Base-by-base conservation (phyloP, 2,329 filamentous ascomycete species). In the Apiospora sp. region DNA sequence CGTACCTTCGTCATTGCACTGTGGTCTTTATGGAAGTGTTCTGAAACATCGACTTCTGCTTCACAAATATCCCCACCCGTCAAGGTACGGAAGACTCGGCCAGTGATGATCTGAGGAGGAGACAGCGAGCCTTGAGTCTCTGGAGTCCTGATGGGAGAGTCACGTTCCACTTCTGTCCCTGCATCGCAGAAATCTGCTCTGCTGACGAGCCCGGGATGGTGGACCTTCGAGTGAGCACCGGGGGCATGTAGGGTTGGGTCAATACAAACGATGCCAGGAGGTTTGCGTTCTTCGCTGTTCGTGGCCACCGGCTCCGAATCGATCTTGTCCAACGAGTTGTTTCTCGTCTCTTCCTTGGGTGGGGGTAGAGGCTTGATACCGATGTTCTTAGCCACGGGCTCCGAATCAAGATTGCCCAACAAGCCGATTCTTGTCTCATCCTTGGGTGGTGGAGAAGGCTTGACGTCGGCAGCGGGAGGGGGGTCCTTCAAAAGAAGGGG, bases 1-100 rank as follows among this genome's bases (percentile, higher is more conserved):
- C 75, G 75, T 37, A 79, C 74, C 34, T 78, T 78, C 49, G 74
- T 51, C 49, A 72, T 70, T 14, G 73, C 71, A 30, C 37, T 73
- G 54, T 76, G 75, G 8, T 69, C 41, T 68, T 67, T 69, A 34
- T 76, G 74, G 16, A 75, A 71, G 68, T 75, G 74, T n/a, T 73
- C 68, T 6, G 76, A 75, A 67, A 75, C 70, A 51, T 75, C 74
- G 8, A 75, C 73, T 34, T 69, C 22, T 24, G 72, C 73, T 71
- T 77, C 72, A 44, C 71, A 71, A 27, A 72, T 19, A n/a, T 76
- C 72, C 43, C 71, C 73, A 13, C 73, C 73, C 13, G 72, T 74
- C 37, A 77, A 74, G 37, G 73, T 27, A 24, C 74, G 74, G 44
- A 70, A 70, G 6, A 73, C 51, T 64, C 74, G 73, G 1, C 72